Percentiles rank a stretch among this genome's conserved stretches.
phyloP scores from a whole-genome alignment of 2,329 filamentous ascomycete species.

The Incumbomyces delicatus region DNA sequence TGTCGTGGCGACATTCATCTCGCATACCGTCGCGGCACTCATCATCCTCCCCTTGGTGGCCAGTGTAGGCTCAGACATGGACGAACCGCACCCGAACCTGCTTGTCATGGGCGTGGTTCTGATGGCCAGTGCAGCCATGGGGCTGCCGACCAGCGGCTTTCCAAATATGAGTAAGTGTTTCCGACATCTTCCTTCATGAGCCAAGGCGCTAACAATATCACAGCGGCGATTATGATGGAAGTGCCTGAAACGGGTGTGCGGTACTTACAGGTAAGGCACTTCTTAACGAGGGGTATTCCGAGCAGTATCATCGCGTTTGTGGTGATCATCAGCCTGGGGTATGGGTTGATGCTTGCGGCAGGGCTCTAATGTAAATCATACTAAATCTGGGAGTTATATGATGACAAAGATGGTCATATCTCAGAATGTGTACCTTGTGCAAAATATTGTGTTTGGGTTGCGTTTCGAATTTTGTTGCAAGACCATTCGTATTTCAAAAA shows the following conservation, averaged over 20 bases:
- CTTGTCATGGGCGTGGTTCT: slow-evolving; percentile 90
- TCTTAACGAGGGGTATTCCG: slow-evolving; percentile 86
- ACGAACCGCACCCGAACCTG: slow-evolving; percentile 82
- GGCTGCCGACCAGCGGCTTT: slow-evolving; percentile 87
- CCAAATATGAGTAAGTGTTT: slow-evolving; percentile 92
- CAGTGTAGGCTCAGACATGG: slow-evolving; percentile 76
- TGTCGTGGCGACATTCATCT: slow-evolving; percentile 94
- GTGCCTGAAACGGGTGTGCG: slow-evolving; percentile 81
- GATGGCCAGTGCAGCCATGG: slow-evolving; percentile 98
- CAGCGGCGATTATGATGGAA: slow-evolving; percentile 98
- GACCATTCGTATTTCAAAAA: too few species aligned
- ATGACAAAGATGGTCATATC: too few species aligned
- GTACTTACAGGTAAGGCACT: slow-evolving; percentile 87
- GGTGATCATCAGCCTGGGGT: slow-evolving; percentile 81
- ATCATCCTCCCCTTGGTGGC: slow-evolving; percentile 88
- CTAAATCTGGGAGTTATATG: too few species aligned
- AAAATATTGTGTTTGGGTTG: too few species aligned
- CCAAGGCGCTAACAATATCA: slow-evolving; percentile 4
- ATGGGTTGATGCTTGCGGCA: slow-evolving; percentile 73
- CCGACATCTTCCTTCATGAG: not conserved
- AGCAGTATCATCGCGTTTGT: slow-evolving; percentile 70
- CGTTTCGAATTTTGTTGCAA: too few species aligned
- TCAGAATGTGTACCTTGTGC: too few species aligned
- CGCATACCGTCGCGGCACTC: slow-evolving; percentile 88
- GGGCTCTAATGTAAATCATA: slow-evolving; percentile 41